phyloP scores from a whole-genome alignment of 2,329 filamentous ascomycete species.

The Clonostachys rosea region DNA sequence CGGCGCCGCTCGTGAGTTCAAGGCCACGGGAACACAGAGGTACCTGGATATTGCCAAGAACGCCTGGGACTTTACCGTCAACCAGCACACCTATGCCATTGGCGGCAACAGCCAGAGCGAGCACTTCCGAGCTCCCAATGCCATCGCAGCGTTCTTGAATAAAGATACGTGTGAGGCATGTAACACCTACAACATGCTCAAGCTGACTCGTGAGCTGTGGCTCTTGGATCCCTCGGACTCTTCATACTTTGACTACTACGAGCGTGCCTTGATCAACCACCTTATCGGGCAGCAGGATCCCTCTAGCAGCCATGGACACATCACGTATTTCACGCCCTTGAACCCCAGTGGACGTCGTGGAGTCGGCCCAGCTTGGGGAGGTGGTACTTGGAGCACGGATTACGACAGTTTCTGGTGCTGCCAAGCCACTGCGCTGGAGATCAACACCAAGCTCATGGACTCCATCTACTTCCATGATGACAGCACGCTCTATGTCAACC shows the following conservation, averaged over 20 bases:
- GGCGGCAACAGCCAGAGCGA: constrained; percentile 49
- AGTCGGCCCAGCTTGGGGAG: constrained; percentile 47
- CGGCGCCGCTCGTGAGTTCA: constrained; percentile 41
- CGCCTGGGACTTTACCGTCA: constrained; percentile 40
- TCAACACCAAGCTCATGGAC: constrained; percentile 48
- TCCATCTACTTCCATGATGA: constrained; percentile 43
- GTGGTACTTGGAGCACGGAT: constrained; percentile 49
- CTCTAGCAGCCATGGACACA: constrained; percentile 34
- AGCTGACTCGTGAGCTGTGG: constrained; percentile 47
- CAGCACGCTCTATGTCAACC: constrained; percentile 38
- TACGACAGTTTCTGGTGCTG: constrained; percentile 51
- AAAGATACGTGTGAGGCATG: constrained; percentile 45
- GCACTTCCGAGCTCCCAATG: constrained; percentile 41
- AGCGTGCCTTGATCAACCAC: constrained; percentile 44
- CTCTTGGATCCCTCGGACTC: constrained; percentile 29
- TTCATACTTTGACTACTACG: constrained; percentile 48
- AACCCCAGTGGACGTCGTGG: constrained; percentile 40
- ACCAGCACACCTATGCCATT: constrained; percentile 44
- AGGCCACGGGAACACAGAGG: constrained; percentile 33
- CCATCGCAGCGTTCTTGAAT: constrained; percentile 35
- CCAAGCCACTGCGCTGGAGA: constrained; percentile 45
- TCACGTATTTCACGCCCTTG: constrained; percentile 48
- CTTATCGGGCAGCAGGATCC: constrained; percentile 44
- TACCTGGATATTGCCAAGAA: constrained; percentile 45
- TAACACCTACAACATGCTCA: constrained; percentile 54